Evolutionary conservation across 345 rosid genomes (phyloP).

Genomic region (Eucalyptus paniculata): DNA sequence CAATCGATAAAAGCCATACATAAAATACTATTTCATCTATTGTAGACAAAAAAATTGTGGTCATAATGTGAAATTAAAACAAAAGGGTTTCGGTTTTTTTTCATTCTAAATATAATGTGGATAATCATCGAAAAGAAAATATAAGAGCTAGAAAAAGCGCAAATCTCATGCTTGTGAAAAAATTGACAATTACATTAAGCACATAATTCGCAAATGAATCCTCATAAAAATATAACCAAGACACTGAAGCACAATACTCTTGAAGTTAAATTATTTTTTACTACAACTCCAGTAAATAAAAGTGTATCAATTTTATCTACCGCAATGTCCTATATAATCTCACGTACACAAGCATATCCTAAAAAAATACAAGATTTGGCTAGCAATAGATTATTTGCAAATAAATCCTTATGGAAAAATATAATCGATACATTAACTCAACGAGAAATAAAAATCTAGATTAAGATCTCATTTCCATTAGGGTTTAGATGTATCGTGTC

Average conservation of each 20-base stretch:
- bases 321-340: background rate
- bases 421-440: background rate
- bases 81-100: background rate
- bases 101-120: background rate
- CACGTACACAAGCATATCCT: background rate
- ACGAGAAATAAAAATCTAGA: background rate
- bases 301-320: background rate
- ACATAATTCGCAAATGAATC: background rate
- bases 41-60: background rate
- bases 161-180: background rate
- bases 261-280: background rate
- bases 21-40: background rate
- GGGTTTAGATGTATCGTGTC: background rate
- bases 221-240: background rate
- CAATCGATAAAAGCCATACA: background rate
- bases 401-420: background rate
- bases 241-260: background rate
- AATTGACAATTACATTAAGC: background rate
- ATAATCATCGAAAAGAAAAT: background rate
- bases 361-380: background rate
- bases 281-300: background rate
- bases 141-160: background rate
- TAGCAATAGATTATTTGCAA: background rate
- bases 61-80: background rate
- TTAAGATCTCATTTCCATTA: background rate